Base-by-base conservation (phyloP, 2,329 filamentous ascomycete species). In the Cladophialophora psammophila region DNA sequence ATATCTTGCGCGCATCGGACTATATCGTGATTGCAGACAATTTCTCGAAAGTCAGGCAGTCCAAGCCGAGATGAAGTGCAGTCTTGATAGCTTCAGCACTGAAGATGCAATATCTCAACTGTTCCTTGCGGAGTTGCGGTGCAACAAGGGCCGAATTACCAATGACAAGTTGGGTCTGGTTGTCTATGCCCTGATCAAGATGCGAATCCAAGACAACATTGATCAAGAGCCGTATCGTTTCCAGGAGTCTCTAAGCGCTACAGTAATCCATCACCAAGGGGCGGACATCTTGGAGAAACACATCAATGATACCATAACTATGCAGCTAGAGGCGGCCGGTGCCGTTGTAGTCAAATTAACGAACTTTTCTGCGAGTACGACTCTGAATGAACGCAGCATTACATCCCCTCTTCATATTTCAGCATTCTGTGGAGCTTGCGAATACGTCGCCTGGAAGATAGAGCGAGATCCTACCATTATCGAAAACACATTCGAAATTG, bases 381-480 rank as follows among this genome's bases (percentile, higher is more conserved):
- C n/a, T n/a, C n/a, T n/a, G n/a, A n/a, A n/a, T n/a, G n/a, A n/a
- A n/a, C n/a, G n/a, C n/a, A n/a, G n/a, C 36, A 8, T 40, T 13
- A 13, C 18, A 20, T 48, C 42, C 3, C n/a, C 42, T 2, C n/a
- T 48, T 8, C 9, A 48, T 48, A 3, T 48, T 26, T 20, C 42
- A 10, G n/a, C 42, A 48, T 20, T 48, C 8, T 9, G 4, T 20
- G 42, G 42, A 48, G 42, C 7, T 2, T 48, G 18, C 18, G n/a
- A 48, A 20, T 48, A 48, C 10, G 18, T 36, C 26, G 3, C 32
- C 32, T 32, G 54, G 59, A 36, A 61, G 40, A 40, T 31, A 26
- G 6, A 40, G 35, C 40, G 35, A 32, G 55, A 58, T 26, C 55
- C 10, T n/a, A 31, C 35, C 40, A 31, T 57, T 36, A 15, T 57